These are phyloP conservation scores for Lactarius evosmus DNA, from an alignment of 768 basidiomycete species.

Conservation along the genomic window DNA sequence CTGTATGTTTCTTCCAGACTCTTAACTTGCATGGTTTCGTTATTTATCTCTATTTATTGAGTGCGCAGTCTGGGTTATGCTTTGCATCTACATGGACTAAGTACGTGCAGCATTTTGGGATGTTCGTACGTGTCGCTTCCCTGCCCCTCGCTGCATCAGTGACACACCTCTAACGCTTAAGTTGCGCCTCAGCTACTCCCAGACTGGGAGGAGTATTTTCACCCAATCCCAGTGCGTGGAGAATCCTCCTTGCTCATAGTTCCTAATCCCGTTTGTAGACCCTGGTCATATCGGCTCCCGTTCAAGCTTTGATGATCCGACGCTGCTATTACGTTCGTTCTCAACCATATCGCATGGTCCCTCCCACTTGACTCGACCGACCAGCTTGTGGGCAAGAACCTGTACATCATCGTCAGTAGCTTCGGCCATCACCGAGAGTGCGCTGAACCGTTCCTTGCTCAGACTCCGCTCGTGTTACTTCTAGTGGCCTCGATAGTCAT, in stretches of 20 bases:
- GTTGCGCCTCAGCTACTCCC: neutral
- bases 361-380: neutral
- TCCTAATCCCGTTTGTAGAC: slow-evolving; percentile 1
- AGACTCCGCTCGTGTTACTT: slow-evolving; percentile 10
- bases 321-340: slow-evolving; percentile 16
- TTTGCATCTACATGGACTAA: slow-evolving; percentile 1
- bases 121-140: neutral
- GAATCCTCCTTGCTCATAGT: neutral
- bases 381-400: slow-evolving; percentile 11
- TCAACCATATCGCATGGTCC: neutral
- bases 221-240: slow-evolving; percentile 2
- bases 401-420: slow-evolving; percentile 2
- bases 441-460: neutral
- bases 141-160: neutral
- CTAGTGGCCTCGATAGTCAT: neutral
- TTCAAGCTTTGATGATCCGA: slow-evolving; percentile 14
- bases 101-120: slow-evolving; percentile 3
- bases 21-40: neutral
- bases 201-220: neutral
- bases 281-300: neutral
- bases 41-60: neutral
- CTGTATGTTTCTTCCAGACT: neutral
- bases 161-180: neutral
- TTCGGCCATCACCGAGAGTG: neutral
- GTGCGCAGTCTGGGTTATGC: slow-evolving; percentile 6